Evolutionary conservation across 345 rosid genomes (phyloP), one percentile per base, ranked within the genome.

Genomic region (Passiflora organensis): DNA sequence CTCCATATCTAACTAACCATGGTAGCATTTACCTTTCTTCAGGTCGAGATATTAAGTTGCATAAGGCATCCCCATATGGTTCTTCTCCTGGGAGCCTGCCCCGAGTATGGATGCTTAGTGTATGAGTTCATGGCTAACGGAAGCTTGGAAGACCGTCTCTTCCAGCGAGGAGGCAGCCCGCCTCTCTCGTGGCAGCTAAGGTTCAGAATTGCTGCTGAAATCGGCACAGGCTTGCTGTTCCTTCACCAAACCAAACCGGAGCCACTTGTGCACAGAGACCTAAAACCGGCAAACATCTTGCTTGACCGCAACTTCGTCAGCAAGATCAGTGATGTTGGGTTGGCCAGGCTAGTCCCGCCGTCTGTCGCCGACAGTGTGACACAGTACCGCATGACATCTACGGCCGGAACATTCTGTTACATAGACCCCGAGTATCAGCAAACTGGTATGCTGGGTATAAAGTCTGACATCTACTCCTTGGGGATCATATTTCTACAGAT

Each of bases 361-460:
- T 69, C 88, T 0, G 95, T 89, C 21, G 87, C 84, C 0, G 85
- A 86, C 61, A 77, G 25, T 0, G 95, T 89, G 63, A 89, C 97
- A 1, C 93, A 89, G 55, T 89, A 86, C 66, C 80, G 71, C 14
- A 80, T 89, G 95, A 89, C 97, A 8, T 80, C 97, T 23, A 76
- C 95, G 0, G 93, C 97, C 1, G 97, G 97, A 20, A 86, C 97
- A 13, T 86, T 89, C 72, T 89, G 95, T 75, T 89, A 89, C 49
- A 89, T 89, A 18, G 95, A 89, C 44, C 97, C 95, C 3, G 95
- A 89, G 74, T 89, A 89, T 70, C 95, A 89, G 71, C 97, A 84
- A 69, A 86, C 95, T 5, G 93, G 97, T 11, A 86, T 86, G 95
- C 74, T 89, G 34, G 90, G 95, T 0, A 75, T 82, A 4, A 89